Evolutionary conservation across 768 basidiomycete genomes (phyloP).

Genomic region (Mycena albidolilacea): DNA sequence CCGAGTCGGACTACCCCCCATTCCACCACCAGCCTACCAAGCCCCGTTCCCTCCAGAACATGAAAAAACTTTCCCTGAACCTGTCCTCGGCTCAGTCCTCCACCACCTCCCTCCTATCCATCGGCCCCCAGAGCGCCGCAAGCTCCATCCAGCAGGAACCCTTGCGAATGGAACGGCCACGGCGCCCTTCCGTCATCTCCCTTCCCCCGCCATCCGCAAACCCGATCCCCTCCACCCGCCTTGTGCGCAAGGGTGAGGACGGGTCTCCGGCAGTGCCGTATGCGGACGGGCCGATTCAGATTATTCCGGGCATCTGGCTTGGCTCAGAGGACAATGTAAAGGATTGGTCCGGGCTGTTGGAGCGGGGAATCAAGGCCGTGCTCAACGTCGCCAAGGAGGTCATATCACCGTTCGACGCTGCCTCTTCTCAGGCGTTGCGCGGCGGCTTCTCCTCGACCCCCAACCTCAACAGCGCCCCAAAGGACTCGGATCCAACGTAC

Average conservation of each 20-base stretch:
- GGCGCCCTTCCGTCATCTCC: slow-evolving; percentile 82
- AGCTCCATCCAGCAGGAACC: slow-evolving; percentile 51
- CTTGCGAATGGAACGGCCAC: slow-evolving; percentile 54
- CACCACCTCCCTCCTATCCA: slow-evolving; percentile 63
- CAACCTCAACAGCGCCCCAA: slow-evolving; percentile 61
- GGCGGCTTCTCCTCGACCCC: slow-evolving; percentile 78
- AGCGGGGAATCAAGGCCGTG: slow-evolving; percentile 83
- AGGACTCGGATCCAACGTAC: slow-evolving; percentile 64
- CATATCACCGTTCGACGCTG: slow-evolving; percentile 73
- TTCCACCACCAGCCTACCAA: slow-evolving; percentile 56
- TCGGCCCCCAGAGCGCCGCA: slow-evolving; percentile 51
- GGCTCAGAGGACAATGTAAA: slow-evolving; percentile 94
- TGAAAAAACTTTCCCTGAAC: slow-evolving; percentile 83
- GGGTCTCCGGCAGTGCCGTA: slow-evolving; percentile 78
- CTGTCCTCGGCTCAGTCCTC: slow-evolving; percentile 76
- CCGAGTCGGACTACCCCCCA: slow-evolving; percentile 66
- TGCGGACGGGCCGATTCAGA: slow-evolving; percentile 83
- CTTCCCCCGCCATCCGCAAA: slow-evolving; percentile 68
- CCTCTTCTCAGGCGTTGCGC: slow-evolving; percentile 64
- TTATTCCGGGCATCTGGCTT: slow-evolving; percentile 90
- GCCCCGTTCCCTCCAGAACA: slow-evolving; percentile 70
- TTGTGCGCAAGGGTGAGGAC: slow-evolving; percentile 79
- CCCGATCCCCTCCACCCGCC: slow-evolving; percentile 62
- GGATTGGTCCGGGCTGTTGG: slow-evolving; percentile 80
- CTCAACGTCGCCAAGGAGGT: slow-evolving; percentile 97